A percentile compares a stretch with the other conserved stretches of the same genome.
Conservation (phyloP, 306 rosid species). For the Geum urbanum region DNA sequence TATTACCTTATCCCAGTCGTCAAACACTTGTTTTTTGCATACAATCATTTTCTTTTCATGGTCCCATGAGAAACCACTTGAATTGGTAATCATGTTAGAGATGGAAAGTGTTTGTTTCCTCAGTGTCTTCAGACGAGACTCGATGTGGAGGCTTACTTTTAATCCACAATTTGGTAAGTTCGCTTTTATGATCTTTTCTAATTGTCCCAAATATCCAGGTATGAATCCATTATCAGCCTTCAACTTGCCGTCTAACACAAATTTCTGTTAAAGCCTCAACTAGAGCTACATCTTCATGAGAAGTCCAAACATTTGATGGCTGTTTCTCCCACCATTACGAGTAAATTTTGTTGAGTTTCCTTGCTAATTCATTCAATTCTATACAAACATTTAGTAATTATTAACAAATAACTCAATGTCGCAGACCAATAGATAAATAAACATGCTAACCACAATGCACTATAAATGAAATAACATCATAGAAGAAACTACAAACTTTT, state of each 20-base stretch:
- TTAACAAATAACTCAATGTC: no score
- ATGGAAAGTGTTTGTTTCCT: background rate
- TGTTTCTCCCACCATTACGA: background rate
- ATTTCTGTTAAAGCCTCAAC: background rate
- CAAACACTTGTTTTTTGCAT: background rate
- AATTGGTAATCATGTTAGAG: background rate
- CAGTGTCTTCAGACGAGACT: background rate
- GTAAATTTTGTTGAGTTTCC: no score
- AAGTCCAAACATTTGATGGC: background rate
- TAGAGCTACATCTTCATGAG: no score
- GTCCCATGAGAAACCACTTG: conserved; percentile 5
- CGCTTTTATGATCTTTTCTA: background rate
- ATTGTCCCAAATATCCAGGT: background rate
- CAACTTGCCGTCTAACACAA: background rate
- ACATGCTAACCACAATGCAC: no score
- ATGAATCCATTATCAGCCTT: background rate
- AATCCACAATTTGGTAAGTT: background rate
- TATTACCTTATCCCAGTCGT: background rate
- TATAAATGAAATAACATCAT: no score
- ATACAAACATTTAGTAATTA: no score
- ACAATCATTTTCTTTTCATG: background rate
- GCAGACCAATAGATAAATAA: no score
- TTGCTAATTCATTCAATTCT: background rate
- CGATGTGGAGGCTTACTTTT: background rate
- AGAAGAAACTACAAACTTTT: no score